Evolutionary conservation across 2,329 filamentous ascomycete genomes (phyloP), one percentile per base, ranked within the genome.

Genomic region (Microdochium bolleyi): DNA sequence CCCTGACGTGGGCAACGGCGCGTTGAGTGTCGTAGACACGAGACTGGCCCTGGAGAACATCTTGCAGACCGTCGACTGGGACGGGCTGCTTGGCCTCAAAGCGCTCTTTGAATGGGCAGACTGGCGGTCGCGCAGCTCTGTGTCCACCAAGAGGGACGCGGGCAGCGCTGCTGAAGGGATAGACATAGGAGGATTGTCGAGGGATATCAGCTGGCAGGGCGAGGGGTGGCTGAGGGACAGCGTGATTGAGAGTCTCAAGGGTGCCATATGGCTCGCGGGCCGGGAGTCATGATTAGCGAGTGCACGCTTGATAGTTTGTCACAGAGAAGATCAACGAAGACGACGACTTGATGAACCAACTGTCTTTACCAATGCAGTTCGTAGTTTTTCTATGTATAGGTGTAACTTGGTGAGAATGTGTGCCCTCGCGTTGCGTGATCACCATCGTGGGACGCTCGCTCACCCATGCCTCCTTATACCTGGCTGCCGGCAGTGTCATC

Each of bases 31-130:
- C 0, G 82, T 95, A 1, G 92, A 96, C 64, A 82, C 84, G 30
- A 76, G 86, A 38, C 70, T 96, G 24, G 80, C 85, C 54, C 74
- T 96, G 49, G 80, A 79, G 58, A 71, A 73, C 22, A 74, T 75
- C 32, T 53, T 74, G 49, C 54, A 55, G 3, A 57, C 55, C 27
- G 63, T 61, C 2, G 58, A 51, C 11, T 55, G 61, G 19, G 62
- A 66, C 32, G 63, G 65, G 24, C 66, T 83, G 22, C 65, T 81
- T 14, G 79, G 78, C 0, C 62, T 80, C 4, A 72, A 70, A 49
- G 57, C 80, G 49, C 61, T 83, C 21, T 83, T 84, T 57, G 79
- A 79, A 62, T 84, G 80, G 80, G 73, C 70, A 1, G 73, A 76
- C 48, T 69, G 70, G 54, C 72, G 78, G 25, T 70, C 58, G 13